These are phyloP conservation scores for Cyclocybe cylindracea DNA, from an alignment of 768 basidiomycete genomes.

Conservation along the genomic window DNA sequence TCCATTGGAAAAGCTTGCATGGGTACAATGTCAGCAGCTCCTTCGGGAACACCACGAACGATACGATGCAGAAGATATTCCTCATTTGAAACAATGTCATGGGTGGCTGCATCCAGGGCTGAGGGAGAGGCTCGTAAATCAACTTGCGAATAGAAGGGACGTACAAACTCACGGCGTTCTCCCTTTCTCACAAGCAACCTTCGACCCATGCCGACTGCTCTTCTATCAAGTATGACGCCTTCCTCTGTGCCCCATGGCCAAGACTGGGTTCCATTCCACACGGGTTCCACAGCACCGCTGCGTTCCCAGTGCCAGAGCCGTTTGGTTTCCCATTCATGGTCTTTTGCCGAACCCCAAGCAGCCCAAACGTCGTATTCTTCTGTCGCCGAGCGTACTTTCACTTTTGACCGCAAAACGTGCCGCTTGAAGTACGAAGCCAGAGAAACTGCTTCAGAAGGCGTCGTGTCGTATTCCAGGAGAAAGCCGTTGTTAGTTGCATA, in stretches of 20 bases:
- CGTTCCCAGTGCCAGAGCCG: conserved; percentile 53
- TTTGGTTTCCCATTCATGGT: conserved; percentile 28
- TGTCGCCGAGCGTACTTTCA: conserved; percentile 78
- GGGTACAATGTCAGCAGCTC: conserved; percentile 71
- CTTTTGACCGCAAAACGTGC: conserved; percentile 86
- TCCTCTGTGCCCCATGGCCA: conserved; percentile 66
- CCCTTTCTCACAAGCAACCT: conserved; percentile 72
- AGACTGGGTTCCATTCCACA: conserved; percentile 51
- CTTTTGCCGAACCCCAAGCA: conserved; percentile 63
- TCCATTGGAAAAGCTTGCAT: conserved; percentile 90
- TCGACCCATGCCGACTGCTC: conserved; percentile 79
- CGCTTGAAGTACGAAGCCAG: conserved; percentile 77
- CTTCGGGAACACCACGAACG: conserved; percentile 86
- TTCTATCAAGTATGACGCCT: conserved; percentile 57
- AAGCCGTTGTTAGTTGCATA: conserved; percentile 65
- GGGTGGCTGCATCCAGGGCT: conserved; percentile 58
- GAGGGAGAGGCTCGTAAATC: conserved; percentile 5
- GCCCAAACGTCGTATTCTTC: conserved; percentile 82
- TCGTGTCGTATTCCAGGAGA: conserved; percentile 71
- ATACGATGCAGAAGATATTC: conserved; percentile 82
- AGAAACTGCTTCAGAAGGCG: conserved; percentile 57
- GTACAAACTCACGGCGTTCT: conserved; percentile 59
- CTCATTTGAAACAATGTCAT: conserved; percentile 52
- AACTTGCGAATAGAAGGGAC: not conserved
- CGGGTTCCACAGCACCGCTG: conserved; percentile 78